Percentiles rank a stretch among this genome's conserved stretches.
phyloP scores from a whole-genome alignment of 345 rosid genomes.

The Arabidopsis suecica region DNA sequence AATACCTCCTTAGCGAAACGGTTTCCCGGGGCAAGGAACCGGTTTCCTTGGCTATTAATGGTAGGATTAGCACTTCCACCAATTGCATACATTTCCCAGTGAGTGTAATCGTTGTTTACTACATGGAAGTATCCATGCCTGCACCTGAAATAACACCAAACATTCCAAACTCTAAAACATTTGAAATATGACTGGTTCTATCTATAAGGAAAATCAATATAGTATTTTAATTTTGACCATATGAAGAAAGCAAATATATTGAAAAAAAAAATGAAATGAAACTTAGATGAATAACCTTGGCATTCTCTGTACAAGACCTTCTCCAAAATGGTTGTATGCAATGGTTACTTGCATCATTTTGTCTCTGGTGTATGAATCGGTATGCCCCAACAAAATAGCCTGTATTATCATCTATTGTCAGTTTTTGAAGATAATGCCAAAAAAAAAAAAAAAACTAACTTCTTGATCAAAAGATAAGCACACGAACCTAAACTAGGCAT shows the following conservation, averaged over 20 bases:
- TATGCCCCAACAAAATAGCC: conserved; percentile 95
- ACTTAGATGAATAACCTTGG: conserved; percentile 61
- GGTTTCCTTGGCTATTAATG: conserved; percentile 94
- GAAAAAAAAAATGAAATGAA: neutral
- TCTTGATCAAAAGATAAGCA: neutral
- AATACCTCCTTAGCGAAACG: conserved; percentile 64
- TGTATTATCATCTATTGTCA: conserved; percentile 30
- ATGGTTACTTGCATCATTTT: conserved; percentile 94
- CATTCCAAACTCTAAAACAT: neutral
- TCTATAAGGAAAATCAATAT: neutral
- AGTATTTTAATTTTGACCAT: neutral
- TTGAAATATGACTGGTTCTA: neutral
- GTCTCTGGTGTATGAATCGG: conserved; percentile 88
- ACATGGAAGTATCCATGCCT: conserved; percentile 95
- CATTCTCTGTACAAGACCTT: conserved; percentile 98
- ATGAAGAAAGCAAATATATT: neutral
- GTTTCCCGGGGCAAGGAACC: conserved; percentile 80
- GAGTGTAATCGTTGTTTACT: conserved; percentile 94
- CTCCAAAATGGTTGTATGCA: conserved; percentile 95
- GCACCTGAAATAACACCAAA: conserved; percentile 61
- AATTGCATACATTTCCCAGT: conserved; percentile 97
- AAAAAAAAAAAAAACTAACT: neutral
- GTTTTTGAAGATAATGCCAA: neutral
- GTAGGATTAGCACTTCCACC: conserved; percentile 98
- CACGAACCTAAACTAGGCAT: too few species aligned